Base-by-base conservation (phyloP, 805 yeast genomes). In the Yamadazyma endophytica region DNA sequence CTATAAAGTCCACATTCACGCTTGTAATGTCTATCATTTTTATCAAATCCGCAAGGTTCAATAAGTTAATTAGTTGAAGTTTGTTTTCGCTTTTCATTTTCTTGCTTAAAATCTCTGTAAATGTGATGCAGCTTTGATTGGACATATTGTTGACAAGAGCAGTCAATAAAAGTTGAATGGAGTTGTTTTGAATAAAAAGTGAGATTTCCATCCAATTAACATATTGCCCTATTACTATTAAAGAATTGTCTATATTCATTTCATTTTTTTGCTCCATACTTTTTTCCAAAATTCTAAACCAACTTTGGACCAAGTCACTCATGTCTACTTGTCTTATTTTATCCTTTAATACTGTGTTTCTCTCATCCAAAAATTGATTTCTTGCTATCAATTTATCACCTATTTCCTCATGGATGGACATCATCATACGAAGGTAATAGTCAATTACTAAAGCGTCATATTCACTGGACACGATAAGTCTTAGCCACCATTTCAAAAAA, bases 131-230 rank as follows among this genome's bases (percentile, higher is more conserved):
- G 18, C 94, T 81, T 31, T 75, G 73, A 4, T 57, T 56, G 19
- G 33, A 31, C 9, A 19, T 13, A 7, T 30, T 29, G 23, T 23
- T 32, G 12, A 33, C 23, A 6, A 41, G 28, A 4, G 33, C 18
- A n/a, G 34, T 29, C n/a, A 31, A 29, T 9, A 39, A 16, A 21
- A 73, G 50, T 17, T 66, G 57, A 46, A 85, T 61, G 43, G 74
- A 79, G 14, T 73, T 73, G 20, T 73, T 68, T 29, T 75, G 76
- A 18, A 88, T 69, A 33, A 90, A 76, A 44, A 86, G 64, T 33
- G 79, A 67, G 39, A 89, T 79, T 52, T 86, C 94, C 54, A 89
- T 86, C 98, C 99, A 92, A 15, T 89, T 79, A 15, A 88, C 83
- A 72, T 83, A 92, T 9, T 77, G 77, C 8, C 97, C 97, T 34